A percentile compares a stretch with the other conserved stretches of the same genome.
phyloP scores from a whole-genome alignment of 163 green algal genomes.

The Scenedesmus sp. region DNA sequence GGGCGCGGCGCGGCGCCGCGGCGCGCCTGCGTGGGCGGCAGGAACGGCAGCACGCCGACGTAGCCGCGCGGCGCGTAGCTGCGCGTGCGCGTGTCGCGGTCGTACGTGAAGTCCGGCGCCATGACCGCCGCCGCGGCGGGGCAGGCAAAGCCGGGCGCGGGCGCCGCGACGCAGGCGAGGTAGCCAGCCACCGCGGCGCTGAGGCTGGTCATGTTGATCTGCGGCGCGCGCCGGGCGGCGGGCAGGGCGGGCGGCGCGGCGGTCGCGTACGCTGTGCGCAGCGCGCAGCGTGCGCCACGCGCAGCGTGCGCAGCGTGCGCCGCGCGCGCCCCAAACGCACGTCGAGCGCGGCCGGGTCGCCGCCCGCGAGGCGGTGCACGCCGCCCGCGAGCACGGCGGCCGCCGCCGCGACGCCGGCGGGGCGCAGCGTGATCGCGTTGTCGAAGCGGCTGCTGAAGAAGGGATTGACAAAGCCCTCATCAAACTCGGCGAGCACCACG shows the following conservation, averaged over 20 bases:
- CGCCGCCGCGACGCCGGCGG: constrained; percentile 42
- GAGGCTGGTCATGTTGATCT: constrained; percentile 42
- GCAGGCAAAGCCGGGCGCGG: constrained; percentile 54
- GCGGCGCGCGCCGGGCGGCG: not conserved
- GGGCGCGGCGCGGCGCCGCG: too few species aligned
- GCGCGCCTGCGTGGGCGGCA: not conserved
- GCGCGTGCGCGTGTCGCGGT: not conserved
- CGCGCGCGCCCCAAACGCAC: not conserved
- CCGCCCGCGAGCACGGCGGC: constrained; percentile 55
- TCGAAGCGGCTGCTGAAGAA: constrained; percentile 69
- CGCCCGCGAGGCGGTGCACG: constrained; percentile 52
- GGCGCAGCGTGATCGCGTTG: constrained; percentile 51
- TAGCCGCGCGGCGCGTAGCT: constrained; percentile 39
- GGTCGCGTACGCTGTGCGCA: too few species aligned
- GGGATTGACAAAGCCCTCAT: constrained; percentile 59
- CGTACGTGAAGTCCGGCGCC: constrained; percentile 15
- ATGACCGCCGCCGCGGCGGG: constrained; percentile 57
- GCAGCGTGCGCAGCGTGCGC: not conserved
- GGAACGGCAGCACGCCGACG: constrained; percentile 40
- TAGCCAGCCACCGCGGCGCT: constrained; percentile 26
- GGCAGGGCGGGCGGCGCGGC: not conserved
- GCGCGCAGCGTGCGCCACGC: not conserved
- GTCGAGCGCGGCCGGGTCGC: constrained; percentile 1
- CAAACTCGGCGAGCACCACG: constrained; percentile 73
- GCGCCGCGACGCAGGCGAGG: constrained; percentile 49